A percentile compares a stretch with the other conserved stretches of the same genome.
Conservation (phyloP, 2,329 filamentous ascomycete species). For the Colletotrichum aenigma region DNA sequence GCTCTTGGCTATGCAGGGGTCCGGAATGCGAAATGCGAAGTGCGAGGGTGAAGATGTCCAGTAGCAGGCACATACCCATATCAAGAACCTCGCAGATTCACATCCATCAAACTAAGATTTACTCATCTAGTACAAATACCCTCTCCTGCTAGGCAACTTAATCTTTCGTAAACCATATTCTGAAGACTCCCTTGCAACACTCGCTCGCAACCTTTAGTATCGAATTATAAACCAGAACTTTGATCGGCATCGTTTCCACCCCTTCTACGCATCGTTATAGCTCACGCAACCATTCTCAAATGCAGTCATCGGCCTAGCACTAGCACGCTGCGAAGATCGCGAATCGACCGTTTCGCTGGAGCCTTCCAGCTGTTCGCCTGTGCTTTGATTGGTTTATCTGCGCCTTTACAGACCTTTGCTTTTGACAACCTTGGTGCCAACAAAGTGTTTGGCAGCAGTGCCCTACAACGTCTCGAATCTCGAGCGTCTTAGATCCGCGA, state of each 20-base stretch:
- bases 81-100: background rate
- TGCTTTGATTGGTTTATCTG: background rate
- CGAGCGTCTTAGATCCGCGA: background rate
- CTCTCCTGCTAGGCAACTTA: background rate
- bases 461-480: background rate
- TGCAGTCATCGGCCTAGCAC: background rate
- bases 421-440: background rate
- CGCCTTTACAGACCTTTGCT: background rate
- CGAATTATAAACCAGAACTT: background rate
- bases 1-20: background rate
- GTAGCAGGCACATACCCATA: background rate
- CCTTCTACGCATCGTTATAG: background rate
- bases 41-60: background rate
- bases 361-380: background rate
- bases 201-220: background rate
- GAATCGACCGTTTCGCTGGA: background rate
- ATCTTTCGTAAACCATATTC: background rate
- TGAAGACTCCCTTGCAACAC: background rate
- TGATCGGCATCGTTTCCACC: background rate
- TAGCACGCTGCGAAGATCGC: background rate
- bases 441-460: background rate
- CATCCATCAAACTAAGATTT: background rate
- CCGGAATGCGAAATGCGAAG: background rate
- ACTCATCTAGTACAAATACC: background rate
- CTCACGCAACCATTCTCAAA: background rate